phyloP scores from a whole-genome alignment of 2,329 filamentous ascomycete species.

The Coleophoma cylindrospora region DNA sequence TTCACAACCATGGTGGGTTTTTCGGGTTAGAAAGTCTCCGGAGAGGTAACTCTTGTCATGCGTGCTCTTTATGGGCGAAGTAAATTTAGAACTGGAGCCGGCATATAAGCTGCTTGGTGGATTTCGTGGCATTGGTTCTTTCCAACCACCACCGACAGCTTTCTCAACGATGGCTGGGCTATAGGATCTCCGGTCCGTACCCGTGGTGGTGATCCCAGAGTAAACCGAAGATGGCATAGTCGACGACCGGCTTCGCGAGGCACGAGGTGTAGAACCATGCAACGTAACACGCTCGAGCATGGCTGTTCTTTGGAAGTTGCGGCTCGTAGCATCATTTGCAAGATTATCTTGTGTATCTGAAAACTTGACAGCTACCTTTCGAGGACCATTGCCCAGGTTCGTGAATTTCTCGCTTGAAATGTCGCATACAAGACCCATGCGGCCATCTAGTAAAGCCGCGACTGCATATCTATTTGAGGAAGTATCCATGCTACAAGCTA shows the following conservation, averaged over 20 bases:
- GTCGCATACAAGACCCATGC: constrained; percentile 57
- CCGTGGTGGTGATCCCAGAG: constrained; percentile 16
- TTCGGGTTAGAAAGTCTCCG: neutral
- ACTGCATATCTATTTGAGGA: constrained; percentile 48
- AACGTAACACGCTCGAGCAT: constrained; percentile 18
- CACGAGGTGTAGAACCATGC: constrained; percentile 14
- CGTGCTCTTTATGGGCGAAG: constrained; percentile 5
- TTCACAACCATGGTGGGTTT: neutral
- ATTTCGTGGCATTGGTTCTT: too few species aligned
- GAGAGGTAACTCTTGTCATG: neutral
- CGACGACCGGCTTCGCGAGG: constrained; percentile 2
- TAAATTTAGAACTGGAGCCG: neutral
- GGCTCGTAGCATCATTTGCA: neutral
- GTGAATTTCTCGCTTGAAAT: constrained; percentile 26
- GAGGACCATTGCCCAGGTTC: too few species aligned
- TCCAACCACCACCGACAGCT: too few species aligned
- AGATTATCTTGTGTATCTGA: neutral
- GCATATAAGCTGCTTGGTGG: too few species aligned
- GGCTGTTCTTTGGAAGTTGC: constrained; percentile 4
- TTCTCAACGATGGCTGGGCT: neutral
- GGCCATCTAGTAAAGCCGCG: constrained; percentile 53
- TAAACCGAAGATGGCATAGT: constrained; percentile 15
- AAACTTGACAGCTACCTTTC: neutral
- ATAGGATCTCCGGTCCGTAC: neutral
- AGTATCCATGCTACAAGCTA: constrained; percentile 59